phyloP scores from a whole-genome alignment of 179 eudicot genomes.

The Beta lomatogona region DNA sequence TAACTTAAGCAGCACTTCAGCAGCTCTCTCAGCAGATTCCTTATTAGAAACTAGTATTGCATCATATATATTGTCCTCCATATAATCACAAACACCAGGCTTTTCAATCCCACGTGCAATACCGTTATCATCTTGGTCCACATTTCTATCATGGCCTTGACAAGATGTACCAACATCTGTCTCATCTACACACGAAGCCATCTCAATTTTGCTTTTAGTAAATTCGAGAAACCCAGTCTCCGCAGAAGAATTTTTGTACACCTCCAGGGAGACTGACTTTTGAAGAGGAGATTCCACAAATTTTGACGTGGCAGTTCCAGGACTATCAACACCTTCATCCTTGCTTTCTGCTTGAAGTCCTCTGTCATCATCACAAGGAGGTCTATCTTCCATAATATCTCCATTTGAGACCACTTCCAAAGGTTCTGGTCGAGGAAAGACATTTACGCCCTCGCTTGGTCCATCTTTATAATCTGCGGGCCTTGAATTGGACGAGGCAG shows the following conservation, averaged over 20 bases:
- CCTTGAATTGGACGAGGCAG: constrained; percentile 43
- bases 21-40: constrained; percentile 54
- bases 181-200: constrained; percentile 28
- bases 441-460: constrained; percentile 34
- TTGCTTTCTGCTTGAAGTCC: constrained; percentile 37
- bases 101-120: constrained; percentile 3
- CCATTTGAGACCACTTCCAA: constrained; percentile 47
- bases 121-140: constrained; percentile 11
- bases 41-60: constrained; percentile 56
- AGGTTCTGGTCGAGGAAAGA: constrained; percentile 41
- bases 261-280: constrained; percentile 31
- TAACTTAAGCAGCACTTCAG: constrained; percentile 53
- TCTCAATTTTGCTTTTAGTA: constrained; percentile 22
- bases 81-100: constrained; percentile 21
- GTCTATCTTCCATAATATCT: constrained; percentile 32
- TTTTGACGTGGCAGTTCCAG: constrained; percentile 68
- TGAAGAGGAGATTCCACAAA: constrained; percentile 41
- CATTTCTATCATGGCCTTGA: constrained; percentile 30
- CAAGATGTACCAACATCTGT: constrained; percentile 24
- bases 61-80: constrained; percentile 36
- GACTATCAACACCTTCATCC: constrained; percentile 59
- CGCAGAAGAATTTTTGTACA: constrained; percentile 16
- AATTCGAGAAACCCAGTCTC: constrained; percentile 28
- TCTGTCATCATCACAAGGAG: constrained; percentile 27
- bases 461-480: constrained; percentile 38